Evolutionary conservation across 2,329 filamentous ascomycete species (phyloP).

Genomic region (Fusarium anguioides): DNA sequence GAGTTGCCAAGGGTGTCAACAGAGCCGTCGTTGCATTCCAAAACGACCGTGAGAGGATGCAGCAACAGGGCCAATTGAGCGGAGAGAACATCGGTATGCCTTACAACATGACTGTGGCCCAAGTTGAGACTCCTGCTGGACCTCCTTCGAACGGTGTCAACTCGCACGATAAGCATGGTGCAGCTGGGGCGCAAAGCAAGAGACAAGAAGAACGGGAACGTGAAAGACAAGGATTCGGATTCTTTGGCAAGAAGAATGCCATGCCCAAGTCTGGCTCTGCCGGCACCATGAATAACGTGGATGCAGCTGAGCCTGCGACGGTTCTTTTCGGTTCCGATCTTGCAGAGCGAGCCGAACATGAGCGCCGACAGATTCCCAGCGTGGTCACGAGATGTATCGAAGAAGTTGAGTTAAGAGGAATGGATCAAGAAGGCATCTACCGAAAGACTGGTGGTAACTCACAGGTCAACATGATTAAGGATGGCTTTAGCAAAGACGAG

Average conservation of each 20-base stretch:
- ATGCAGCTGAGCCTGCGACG: constrained; percentile 64
- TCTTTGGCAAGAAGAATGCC: constrained; percentile 71
- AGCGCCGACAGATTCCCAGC: constrained; percentile 87
- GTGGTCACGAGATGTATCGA: constrained; percentile 95
- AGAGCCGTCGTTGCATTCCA: constrained; percentile 84
- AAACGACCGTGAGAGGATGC: constrained; percentile 66
- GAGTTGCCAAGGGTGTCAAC: constrained; percentile 93
- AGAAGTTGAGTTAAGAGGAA: constrained; percentile 94
- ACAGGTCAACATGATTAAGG: constrained; percentile 88
- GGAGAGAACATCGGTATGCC: constrained; percentile 75
- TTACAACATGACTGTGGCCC: constrained; percentile 74
- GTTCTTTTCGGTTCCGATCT: constrained; percentile 91
- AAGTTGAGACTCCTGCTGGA: constrained; percentile 60
- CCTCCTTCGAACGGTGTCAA: constrained; percentile 44
- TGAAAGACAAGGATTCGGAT: constrained; percentile 72
- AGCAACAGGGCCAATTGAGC: constrained; percentile 64
- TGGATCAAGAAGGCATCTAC: constrained; percentile 98
- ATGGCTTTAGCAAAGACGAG: constrained; percentile 87
- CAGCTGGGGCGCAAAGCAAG: constrained; percentile 33
- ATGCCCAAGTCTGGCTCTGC: constrained; percentile 64
- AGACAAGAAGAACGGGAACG: constrained; percentile 49
- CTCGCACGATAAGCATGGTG: constrained; percentile 39
- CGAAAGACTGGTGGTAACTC: constrained; percentile 95
- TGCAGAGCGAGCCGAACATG: constrained; percentile 84
- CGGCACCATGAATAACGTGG: constrained; percentile 54